Evolutionary conservation across 768 basidiomycete species (phyloP).

Genomic region (Boletellus sp.): DNA sequence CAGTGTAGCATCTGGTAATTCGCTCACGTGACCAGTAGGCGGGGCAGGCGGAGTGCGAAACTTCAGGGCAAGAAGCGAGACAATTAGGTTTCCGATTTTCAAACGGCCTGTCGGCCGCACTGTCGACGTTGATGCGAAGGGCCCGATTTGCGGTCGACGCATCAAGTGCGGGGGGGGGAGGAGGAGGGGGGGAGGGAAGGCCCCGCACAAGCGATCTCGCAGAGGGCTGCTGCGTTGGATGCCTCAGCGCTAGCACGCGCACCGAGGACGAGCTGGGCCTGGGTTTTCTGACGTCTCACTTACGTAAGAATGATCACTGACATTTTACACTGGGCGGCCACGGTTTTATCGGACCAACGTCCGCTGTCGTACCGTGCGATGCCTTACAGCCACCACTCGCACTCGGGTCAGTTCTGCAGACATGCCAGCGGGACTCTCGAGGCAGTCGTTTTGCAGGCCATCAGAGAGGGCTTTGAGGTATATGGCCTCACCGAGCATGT

Average conservation of each 20-base stretch:
- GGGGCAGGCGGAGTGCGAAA: slow-evolving; percentile 21
- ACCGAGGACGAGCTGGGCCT: too few relatives aligned
- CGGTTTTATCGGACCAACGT: background rate
- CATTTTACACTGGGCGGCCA: background rate
- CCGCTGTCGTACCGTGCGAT: slow-evolving; percentile 29
- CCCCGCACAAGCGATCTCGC: too few relatives aligned
- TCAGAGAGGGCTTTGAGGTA: slow-evolving; percentile 69
- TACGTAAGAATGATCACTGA: slow-evolving; percentile 17
- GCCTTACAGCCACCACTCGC: slow-evolving; percentile 83
- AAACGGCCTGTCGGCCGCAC: slow-evolving; percentile 16
- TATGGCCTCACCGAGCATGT: slow-evolving; percentile 93
- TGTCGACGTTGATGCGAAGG: slow-evolving; percentile 17
- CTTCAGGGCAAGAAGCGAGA: slow-evolving; percentile 28
- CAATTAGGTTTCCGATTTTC: slow-evolving; percentile 32
- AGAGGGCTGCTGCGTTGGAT: too few relatives aligned
- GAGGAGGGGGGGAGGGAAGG: background rate
- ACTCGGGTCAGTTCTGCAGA: slow-evolving; percentile 91
- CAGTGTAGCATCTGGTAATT: background rate
- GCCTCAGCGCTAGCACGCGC: too few relatives aligned
- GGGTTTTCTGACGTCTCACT: background rate
- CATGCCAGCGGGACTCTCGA: slow-evolving; percentile 82
- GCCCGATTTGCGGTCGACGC: slow-evolving; percentile 10
- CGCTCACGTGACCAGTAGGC: slow-evolving; percentile 11
- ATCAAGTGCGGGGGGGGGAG: slow-evolving; percentile 24
- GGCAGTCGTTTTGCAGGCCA: slow-evolving; percentile 77